Evolutionary conservation across 805 yeast genomes (phyloP).

Genomic region (Teunomyces stri): DNA sequence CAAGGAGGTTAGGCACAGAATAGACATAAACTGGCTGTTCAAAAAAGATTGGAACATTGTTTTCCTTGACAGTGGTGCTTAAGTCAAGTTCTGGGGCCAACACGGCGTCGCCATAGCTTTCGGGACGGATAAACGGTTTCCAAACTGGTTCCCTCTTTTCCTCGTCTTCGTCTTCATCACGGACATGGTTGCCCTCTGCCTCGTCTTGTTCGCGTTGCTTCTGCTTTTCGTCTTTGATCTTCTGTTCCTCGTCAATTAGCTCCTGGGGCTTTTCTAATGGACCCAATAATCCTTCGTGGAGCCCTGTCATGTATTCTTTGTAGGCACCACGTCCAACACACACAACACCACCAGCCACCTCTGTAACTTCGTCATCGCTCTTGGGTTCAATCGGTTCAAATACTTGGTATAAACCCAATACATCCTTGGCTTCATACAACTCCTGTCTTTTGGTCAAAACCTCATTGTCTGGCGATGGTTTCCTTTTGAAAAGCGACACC

Average conservation of each 20-base stretch:
- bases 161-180: slow-evolving; percentile 21
- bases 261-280: slow-evolving; percentile 60
- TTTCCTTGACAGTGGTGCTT: slow-evolving; percentile 23
- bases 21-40: slow-evolving; percentile 77
- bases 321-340: slow-evolving; percentile 95
- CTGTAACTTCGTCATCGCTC: slow-evolving; percentile 46
- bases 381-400: slow-evolving; percentile 33
- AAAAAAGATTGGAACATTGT: slow-evolving; percentile 55
- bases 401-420: slow-evolving; percentile 55
- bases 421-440: slow-evolving; percentile 41
- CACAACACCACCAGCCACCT: slow-evolving; percentile 76
- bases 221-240: slow-evolving; percentile 11
- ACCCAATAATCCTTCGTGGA: slow-evolving; percentile 93
- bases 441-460: slow-evolving; percentile 28
- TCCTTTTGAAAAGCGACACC: slow-evolving; percentile 11
- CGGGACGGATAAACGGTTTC: slow-evolving; percentile 60
- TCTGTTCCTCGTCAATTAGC: slow-evolving; percentile 17
- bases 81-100: slow-evolving; percentile 63
- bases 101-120: slow-evolving; percentile 51
- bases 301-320: slow-evolving; percentile 85
- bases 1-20: slow-evolving; percentile 74
- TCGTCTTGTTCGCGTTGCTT: slow-evolving; percentile 12
- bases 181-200: slow-evolving; percentile 15
- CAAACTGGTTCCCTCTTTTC: slow-evolving; percentile 47
- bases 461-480: slow-evolving; percentile 23